Conservation (phyloP, 257 asterid species). For the Leonotis leonurus region DNA sequence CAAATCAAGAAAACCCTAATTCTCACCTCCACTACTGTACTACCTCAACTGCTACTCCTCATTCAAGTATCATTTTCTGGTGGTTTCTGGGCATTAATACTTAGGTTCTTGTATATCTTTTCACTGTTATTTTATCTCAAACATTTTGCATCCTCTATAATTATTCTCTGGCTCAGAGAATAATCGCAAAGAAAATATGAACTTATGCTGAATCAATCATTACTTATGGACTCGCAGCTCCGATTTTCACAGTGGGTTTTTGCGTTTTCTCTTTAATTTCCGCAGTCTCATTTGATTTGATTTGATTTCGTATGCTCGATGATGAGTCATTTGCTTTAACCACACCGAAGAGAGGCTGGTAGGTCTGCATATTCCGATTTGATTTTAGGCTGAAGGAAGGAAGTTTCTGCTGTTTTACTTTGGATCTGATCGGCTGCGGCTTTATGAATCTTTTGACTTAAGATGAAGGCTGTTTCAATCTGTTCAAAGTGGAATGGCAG, state of each 20-base stretch:
- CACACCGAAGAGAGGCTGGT: conserved; percentile 55
- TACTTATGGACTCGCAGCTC: conserved; percentile 67
- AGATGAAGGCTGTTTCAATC: conserved; percentile 34
- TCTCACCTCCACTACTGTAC: no score
- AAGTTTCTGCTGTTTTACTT: neutral
- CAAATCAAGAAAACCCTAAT: no score
- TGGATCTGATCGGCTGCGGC: conserved; percentile 20
- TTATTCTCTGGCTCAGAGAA: conserved; percentile 26
- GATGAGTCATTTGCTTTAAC: conserved; percentile 82
- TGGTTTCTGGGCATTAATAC: no score
- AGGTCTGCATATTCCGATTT: conserved; percentile 18
- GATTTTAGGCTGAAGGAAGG: conserved; percentile 29
- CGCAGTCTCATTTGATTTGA: conserved; percentile 18
- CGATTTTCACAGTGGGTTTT: conserved; percentile 24
- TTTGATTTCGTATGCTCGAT: conserved; percentile 31
- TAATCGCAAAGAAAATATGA: conserved; percentile 25
- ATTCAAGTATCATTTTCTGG: no score
- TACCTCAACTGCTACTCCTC: no score
- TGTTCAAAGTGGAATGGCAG: conserved; percentile 11
- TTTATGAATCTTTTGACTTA: conserved; percentile 41
- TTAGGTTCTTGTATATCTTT: no score
- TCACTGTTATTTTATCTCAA: neutral
- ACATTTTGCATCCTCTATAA: conserved; percentile 32
- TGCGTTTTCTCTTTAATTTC: conserved; percentile 72
- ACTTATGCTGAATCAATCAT: conserved; percentile 42